Conservation (phyloP, 1,284 basidiomycete species). For the Stygiomarasmius scandens region DNA sequence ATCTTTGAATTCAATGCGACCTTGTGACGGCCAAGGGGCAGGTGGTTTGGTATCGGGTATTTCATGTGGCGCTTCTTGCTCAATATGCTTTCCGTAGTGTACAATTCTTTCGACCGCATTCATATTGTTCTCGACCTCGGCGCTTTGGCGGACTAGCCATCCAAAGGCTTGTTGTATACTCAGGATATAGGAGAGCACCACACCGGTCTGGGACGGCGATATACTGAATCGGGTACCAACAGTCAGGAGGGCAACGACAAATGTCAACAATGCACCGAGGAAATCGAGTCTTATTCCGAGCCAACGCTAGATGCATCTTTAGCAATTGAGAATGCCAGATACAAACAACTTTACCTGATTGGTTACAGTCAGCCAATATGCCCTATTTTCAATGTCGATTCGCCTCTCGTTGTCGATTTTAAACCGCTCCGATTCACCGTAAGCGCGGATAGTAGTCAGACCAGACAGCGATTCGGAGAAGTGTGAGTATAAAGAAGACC, state of each 20-base stretch:
- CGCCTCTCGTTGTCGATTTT: conserved; percentile 71
- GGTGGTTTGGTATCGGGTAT: conserved; percentile 60
- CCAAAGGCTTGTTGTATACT: conserved; percentile 77
- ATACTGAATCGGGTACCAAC: conserved; percentile 76
- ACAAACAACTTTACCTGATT: conserved; percentile 57
- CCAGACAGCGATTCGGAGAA: conserved; percentile 90
- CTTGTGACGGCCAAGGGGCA: conserved; percentile 68
- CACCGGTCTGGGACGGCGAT: conserved; percentile 78
- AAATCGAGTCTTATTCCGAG: conserved; percentile 88
- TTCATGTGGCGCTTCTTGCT: conserved; percentile 80
- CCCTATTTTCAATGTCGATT: conserved; percentile 89
- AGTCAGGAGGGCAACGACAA: conserved; percentile 79
- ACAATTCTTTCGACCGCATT: conserved; percentile 86
- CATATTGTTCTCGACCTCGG: conserved; percentile 92
- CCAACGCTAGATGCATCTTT: conserved; percentile 64
- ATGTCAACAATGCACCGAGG: conserved; percentile 77
- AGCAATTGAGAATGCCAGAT: not conserved
- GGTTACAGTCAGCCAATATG: conserved; percentile 84
- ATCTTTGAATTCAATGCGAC: conserved; percentile 63
- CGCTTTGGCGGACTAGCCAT: conserved; percentile 83
- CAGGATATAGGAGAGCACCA: conserved; percentile 78
- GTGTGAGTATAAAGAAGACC: conserved; percentile 79
- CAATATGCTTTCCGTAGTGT: conserved; percentile 74
- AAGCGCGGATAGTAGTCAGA: conserved; percentile 86
- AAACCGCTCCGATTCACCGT: conserved; percentile 75